Base-by-base conservation (phyloP, 2,329 filamentous ascomycete species). In the Emergomyces africanus region DNA sequence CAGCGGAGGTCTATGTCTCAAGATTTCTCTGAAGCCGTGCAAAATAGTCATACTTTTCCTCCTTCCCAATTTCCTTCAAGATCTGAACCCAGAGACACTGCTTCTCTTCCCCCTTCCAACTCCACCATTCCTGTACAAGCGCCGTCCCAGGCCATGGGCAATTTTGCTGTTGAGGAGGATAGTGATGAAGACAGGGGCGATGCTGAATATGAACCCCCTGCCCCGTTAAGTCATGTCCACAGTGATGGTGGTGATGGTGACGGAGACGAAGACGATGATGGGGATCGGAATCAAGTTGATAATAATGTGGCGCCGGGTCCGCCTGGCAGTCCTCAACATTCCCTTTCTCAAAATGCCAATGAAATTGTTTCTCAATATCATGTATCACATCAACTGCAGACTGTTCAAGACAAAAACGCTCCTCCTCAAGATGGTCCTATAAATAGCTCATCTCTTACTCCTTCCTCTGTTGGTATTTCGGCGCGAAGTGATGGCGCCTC, bases 151-250 rank as follows among this genome's bases (percentile, higher is more conserved):
- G 82, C 77, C 62, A 79, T 80, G 67, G 81, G 81, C 70, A 82
- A 82, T 65, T 84, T 84, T 76, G 79, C 83, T 72, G 78, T 81
- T 70, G 82, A 84, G 72, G 81, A 83, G 70, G 81, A 83, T 69
- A 79, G 80, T 70, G 79, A 81, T 67, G 79, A 81, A 68, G 77
- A 79, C 57, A 65, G 71, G 62, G 71, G 72, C 64, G 74, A 75
- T 66, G 71, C 70, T 65, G 74, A 76, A 68, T 76, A 76, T 71
- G 86, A 86, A 71, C 83, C 75, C 62, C 73, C 76, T 67, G 77
- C 74, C 68, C 77, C 73, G 69, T 69, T 77, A 68, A 68, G 66
- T 71, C 73, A 74, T 68, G 71, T 76, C 69, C 73, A 78, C 20
- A 12, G 44, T 46, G 44, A 25, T 46, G 82, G 84, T 72, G 81